Evolutionary conservation across 495 filamentous ascomycete species (phyloP), one percentile per base, ranked within the genome.

Genomic region (Xylaria flabelliformis): DNA sequence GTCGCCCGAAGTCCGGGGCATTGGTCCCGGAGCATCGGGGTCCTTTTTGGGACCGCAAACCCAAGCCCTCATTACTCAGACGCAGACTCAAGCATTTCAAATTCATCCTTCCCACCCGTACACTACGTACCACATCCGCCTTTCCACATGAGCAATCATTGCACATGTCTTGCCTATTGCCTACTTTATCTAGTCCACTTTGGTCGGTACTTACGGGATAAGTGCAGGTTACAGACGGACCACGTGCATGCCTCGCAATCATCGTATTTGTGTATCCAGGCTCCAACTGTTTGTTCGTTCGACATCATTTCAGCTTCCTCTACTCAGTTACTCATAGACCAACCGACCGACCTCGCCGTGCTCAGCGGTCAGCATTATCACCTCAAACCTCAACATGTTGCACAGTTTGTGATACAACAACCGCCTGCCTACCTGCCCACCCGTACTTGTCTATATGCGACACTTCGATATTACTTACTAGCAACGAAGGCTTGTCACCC

Each of bases 61-160:
- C 21, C 21, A 29, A 29, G 21, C 10, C 13, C 21, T 64, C 42
- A 48, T 64, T 64, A 64, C 62, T 64, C 62, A 64, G 48, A 51
- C 64, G 5, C 32, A 29, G 46, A n/a, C 2, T 53, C 46, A 26
- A 36, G 64, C 64, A 66, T 66, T 66, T 66, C 44, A 66, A 66
- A 66, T 66, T 66, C 64, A 51, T 26, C 19, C 46, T 24, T 44
- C 19, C 64, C 21, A 42, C 39, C 29, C 9, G 41, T 29, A 41
- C n/a, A n/a, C n/a, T n/a, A n/a, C 36, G 34, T 24, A 50, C 21
- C 39, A 21, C 13, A 50, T 44, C 39, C 34, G 6, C 21, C 36
- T 34, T 62, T 62, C 59, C 59, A 17, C 39, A 42, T 42, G 10
- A 42, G 39, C 39, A 12, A 4, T n/a, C 15, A 36, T 13, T 41